Conservation (phyloP, 2,329 filamentous ascomycete species). For the Aspergillus phoenicis region DNA sequence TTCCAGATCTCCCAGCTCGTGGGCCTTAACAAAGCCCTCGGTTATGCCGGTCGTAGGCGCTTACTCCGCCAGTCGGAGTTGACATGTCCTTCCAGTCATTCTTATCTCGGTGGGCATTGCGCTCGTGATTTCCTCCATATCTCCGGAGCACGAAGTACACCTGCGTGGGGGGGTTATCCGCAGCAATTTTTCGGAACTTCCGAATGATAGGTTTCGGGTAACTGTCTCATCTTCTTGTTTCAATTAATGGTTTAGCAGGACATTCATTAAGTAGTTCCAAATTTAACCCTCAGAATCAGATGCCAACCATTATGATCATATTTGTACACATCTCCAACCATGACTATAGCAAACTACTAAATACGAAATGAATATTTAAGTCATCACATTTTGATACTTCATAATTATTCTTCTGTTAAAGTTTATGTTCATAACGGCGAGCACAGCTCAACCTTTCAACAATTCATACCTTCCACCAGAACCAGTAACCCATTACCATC, state of each 20-base stretch:
- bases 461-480: conserved; percentile 7
- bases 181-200: background rate
- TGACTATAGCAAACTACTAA: too few relatives aligned
- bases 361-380: background rate
- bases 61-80: background rate
- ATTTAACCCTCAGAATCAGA: too few relatives aligned
- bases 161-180: background rate
- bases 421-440: conserved; percentile 19
- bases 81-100: background rate
- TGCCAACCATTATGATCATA: too few relatives aligned
- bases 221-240: background rate
- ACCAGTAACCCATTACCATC: conserved; percentile 9
- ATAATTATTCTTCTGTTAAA: conserved; percentile 1
- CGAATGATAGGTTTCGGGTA: background rate
- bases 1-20: background rate
- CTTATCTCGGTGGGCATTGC: background rate
- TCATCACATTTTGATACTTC: background rate
- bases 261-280: background rate
- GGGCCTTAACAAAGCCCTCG: background rate
- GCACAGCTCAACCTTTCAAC: conserved; percentile 27
- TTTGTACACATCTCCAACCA: too few relatives aligned
- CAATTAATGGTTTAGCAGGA: background rate
- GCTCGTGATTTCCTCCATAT: background rate
- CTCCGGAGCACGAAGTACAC: background rate
- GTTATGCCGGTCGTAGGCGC: background rate